phyloP scores from a whole-genome alignment of 1,284 basidiomycete genomes.

The Boletellus deceptivus region DNA sequence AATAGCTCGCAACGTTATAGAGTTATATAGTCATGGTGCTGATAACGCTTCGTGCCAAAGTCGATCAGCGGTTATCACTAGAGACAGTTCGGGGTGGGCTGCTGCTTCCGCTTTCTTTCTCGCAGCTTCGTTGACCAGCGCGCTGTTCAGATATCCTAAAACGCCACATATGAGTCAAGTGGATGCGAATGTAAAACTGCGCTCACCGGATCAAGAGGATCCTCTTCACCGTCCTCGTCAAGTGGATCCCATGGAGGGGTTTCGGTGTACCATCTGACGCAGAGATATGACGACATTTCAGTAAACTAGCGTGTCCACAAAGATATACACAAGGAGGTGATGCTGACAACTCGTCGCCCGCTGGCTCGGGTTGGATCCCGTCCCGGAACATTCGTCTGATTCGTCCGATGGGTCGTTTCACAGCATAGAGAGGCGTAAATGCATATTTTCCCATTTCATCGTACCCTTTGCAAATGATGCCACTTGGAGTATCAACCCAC shows the following conservation, averaged over 20 bases:
- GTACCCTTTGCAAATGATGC: constrained; percentile 20
- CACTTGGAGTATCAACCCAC: constrained; percentile 15
- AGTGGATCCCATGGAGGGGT: constrained; percentile 29
- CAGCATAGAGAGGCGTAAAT: constrained; percentile 24
- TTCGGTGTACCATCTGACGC: constrained; percentile 22
- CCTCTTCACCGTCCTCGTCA: constrained; percentile 25
- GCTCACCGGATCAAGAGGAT: constrained; percentile 7
- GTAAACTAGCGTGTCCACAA: not conserved
- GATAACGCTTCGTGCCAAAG: no score
- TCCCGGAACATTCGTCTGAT: constrained; percentile 21
- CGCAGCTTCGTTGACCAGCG: not conserved
- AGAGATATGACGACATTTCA: not conserved
- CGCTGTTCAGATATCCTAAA: not conserved
- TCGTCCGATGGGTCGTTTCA: constrained; percentile 21
- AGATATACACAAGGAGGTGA: not conserved
- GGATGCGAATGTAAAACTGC: not conserved
- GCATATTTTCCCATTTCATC: constrained; percentile 6
- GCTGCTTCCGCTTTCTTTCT: not conserved
- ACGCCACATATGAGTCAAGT: not conserved
- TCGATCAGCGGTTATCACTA: no score
- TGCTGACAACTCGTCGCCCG: constrained; percentile 24
- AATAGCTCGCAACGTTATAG: no score
- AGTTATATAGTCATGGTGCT: no score
- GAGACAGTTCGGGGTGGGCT: no score
- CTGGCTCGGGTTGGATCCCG: constrained; percentile 8